phyloP scores from a whole-genome alignment of 2,329 filamentous ascomycete species.

The Cladosporium sp. region DNA sequence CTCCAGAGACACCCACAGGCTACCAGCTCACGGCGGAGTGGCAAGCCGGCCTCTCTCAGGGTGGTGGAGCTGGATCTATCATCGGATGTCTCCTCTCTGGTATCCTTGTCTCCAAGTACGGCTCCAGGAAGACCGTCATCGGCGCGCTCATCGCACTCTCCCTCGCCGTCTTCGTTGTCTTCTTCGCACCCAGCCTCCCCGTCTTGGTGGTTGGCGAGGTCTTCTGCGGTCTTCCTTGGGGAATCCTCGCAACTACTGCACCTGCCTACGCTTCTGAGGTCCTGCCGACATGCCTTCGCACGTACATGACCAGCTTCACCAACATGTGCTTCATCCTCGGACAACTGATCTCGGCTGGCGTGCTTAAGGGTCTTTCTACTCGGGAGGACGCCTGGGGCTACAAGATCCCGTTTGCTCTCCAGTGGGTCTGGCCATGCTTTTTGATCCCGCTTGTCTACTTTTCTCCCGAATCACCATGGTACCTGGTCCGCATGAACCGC shows the following conservation, averaged over 20 bases:
- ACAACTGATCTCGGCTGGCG: slow-evolving; percentile 34
- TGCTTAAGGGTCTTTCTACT: slow-evolving; percentile 25
- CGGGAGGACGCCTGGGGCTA: slow-evolving; percentile 16
- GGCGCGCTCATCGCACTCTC: slow-evolving; percentile 50
- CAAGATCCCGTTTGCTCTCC: slow-evolving; percentile 38
- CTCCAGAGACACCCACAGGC: slow-evolving; percentile 14
- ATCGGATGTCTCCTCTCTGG: slow-evolving; percentile 64
- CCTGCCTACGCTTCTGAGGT: slow-evolving; percentile 37
- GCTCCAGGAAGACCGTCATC: slow-evolving; percentile 51
- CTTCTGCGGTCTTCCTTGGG: slow-evolving; percentile 29
- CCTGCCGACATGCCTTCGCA: slow-evolving; percentile 26
- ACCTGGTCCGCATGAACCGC: slow-evolving; percentile 24
- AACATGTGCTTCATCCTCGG: slow-evolving; percentile 41
- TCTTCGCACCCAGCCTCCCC: slow-evolving; percentile 35
- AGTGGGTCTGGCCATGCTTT: slow-evolving; percentile 45
- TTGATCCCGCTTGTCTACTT: slow-evolving; percentile 28
- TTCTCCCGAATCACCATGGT: slow-evolving; percentile 29
- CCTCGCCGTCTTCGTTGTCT: slow-evolving; percentile 49
- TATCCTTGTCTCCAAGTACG: slow-evolving; percentile 52
- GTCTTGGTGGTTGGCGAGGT: slow-evolving; percentile 25
- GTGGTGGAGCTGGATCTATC: slow-evolving; percentile 50
- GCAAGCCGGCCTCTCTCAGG: slow-evolving; percentile 55
- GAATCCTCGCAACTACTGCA: slow-evolving; percentile 28
- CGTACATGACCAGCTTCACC: slow-evolving; percentile 25
- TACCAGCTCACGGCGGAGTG: slow-evolving; percentile 51